phyloP scores from a whole-genome alignment of 2,329 filamentous ascomycete species.

The Massarina eburnea region DNA sequence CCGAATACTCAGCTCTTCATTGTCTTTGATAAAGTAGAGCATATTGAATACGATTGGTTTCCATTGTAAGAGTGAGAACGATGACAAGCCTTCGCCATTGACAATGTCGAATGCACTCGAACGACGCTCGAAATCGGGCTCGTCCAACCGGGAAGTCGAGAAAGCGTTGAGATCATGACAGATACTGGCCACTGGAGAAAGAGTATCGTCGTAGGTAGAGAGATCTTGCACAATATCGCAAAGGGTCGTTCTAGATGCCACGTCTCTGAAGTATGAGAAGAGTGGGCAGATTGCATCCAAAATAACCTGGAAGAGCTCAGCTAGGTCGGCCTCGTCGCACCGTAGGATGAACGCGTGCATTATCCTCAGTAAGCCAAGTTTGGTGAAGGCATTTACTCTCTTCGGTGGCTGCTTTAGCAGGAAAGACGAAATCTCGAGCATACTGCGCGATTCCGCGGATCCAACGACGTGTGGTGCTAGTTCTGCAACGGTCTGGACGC shows the following conservation, averaged over 20 bases:
- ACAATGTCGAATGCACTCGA: slow-evolving; percentile 75
- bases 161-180: slow-evolving; percentile 83
- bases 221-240: slow-evolving; percentile 73
- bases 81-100: slow-evolving; percentile 60
- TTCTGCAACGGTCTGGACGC: slow-evolving; percentile 76
- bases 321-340: slow-evolving; percentile 59
- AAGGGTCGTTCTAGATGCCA: slow-evolving; percentile 71
- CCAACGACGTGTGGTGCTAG: slow-evolving; percentile 53
- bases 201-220: slow-evolving; percentile 62
- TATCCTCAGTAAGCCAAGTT: slow-evolving; percentile 77
- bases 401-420: slow-evolving; percentile 83
- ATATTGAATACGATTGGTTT: slow-evolving; percentile 85
- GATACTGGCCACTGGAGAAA: slow-evolving; percentile 66
- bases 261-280: slow-evolving; percentile 89
- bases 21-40: slow-evolving; percentile 80
- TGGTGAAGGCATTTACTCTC: slow-evolving; percentile 78
- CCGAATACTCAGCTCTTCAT: slow-evolving; percentile 85
- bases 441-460: slow-evolving; percentile 66
- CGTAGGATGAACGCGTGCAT: slow-evolving; percentile 77
- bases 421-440: slow-evolving; percentile 78
- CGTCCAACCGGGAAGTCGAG: slow-evolving; percentile 70
- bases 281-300: slow-evolving; percentile 76
- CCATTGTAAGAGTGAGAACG: slow-evolving; percentile 76
- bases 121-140: slow-evolving; percentile 84
- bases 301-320: slow-evolving; percentile 63